Evolutionary conservation across 257 asterid genomes (phyloP).

Genomic region (Solanum ossicruentum): DNA sequence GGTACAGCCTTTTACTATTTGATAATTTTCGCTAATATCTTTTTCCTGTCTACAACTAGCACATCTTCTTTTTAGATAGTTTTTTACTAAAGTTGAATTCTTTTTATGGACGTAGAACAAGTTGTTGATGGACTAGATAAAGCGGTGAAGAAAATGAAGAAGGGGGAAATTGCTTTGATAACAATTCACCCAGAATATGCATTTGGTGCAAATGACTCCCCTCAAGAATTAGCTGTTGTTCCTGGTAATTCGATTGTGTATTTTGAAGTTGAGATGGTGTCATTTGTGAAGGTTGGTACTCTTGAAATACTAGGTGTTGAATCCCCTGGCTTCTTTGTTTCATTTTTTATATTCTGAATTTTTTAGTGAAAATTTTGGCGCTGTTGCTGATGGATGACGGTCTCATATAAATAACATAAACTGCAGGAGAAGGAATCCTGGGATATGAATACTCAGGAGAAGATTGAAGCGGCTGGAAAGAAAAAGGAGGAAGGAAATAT

Average conservation of each 20-base stretch:
- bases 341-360: not conserved
- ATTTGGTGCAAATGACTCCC: slow-evolving; percentile 31
- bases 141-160: slow-evolving; percentile 46
- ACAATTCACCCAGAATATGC: slow-evolving; percentile 40
- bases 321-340: not conserved
- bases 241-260: slow-evolving; percentile 32
- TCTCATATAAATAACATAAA: not conserved
- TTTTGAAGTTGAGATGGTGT: slow-evolving; percentile 45
- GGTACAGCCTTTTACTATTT: slow-evolving; percentile 9
- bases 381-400: not conserved
- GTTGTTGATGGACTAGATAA: slow-evolving; percentile 49
- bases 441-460: slow-evolving; percentile 44
- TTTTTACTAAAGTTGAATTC: not conserved
- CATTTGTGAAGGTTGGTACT: slow-evolving; percentile 39
- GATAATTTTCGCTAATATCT: not conserved
- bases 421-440: slow-evolving; percentile 59
- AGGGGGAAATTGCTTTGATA: slow-evolving; percentile 35
- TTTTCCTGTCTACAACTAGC: not conserved
- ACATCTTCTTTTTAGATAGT: not conserved
- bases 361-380: not conserved
- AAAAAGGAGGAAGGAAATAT: slow-evolving; percentile 50
- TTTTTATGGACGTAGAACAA: slow-evolving; percentile 16
- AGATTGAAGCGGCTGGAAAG: slow-evolving; percentile 35
- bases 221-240: slow-evolving; percentile 37
- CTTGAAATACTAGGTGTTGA: not conserved